These are phyloP conservation scores for Huntiella abstrusa DNA, from an alignment of 2,329 filamentous ascomycete species.

Conservation along the genomic window DNA sequence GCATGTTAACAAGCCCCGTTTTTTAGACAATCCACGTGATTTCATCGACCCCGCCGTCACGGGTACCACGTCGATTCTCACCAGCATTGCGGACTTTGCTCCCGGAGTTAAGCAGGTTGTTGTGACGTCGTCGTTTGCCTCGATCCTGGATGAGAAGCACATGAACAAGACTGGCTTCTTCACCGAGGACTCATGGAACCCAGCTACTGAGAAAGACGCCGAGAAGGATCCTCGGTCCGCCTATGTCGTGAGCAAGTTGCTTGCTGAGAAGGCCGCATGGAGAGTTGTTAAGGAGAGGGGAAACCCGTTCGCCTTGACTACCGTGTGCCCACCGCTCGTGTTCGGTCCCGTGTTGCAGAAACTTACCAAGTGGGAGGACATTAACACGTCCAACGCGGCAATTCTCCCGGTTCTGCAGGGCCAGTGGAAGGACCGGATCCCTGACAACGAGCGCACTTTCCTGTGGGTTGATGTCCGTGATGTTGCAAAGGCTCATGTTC, in stretches of 20 bases:
- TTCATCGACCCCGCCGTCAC: slow-evolving; percentile 38
- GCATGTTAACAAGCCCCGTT: too few relatives aligned
- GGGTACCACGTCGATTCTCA: slow-evolving; percentile 49
- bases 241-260: slow-evolving; percentile 36
- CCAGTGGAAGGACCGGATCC: slow-evolving; percentile 27
- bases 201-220: slow-evolving; percentile 27
- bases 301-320: slow-evolving; percentile 31
- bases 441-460: slow-evolving; percentile 22
- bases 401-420: slow-evolving; percentile 31
- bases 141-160: slow-evolving; percentile 26
- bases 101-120: slow-evolving; percentile 52
- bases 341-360: slow-evolving; percentile 33
- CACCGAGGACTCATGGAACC: slow-evolving; percentile 34
- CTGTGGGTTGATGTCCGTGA: slow-evolving; percentile 40
- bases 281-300: slow-evolving; percentile 27
- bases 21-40: slow-evolving; percentile 27
- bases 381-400: slow-evolving; percentile 36
- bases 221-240: slow-evolving; percentile 21
- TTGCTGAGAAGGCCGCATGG: slow-evolving; percentile 35
- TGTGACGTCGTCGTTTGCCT: slow-evolving; percentile 37
- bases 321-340: slow-evolving; percentile 36
- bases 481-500: slow-evolving; percentile 32
- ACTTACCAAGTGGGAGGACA: slow-evolving; percentile 24
- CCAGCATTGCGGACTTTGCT: slow-evolving; percentile 42
- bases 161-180: slow-evolving; percentile 19